These are phyloP conservation scores for Phytophthora kernoviae DNA, from an alignment of 352 stramenopile species.

Conservation along the genomic window DNA sequence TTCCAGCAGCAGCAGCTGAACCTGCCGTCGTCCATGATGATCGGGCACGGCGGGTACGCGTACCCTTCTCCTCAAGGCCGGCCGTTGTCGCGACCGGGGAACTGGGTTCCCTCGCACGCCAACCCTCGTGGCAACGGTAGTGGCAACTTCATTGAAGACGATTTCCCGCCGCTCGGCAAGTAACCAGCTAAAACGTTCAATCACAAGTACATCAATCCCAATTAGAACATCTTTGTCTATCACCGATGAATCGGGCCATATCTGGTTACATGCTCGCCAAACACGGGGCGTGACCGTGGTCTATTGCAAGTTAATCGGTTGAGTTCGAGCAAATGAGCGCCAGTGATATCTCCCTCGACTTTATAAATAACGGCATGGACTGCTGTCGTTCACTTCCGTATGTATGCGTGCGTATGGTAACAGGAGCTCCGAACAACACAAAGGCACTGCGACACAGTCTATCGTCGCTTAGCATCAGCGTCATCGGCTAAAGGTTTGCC, in stretches of 20 bases:
- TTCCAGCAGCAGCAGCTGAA: conserved; percentile 44
- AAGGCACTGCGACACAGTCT: conserved; percentile 24
- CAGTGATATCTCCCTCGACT: conserved; percentile 12
- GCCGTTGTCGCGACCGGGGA: conserved; percentile 22
- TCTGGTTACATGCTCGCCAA: not conserved
- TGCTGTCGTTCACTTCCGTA: not conserved
- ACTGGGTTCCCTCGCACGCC: conserved; percentile 26
- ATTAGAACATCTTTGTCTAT: not conserved
- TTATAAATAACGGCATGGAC: conserved; percentile 41
- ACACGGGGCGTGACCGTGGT: not conserved
- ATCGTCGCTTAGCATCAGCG: conserved; percentile 34
- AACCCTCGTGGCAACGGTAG: conserved; percentile 23
- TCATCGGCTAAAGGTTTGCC: conserved; percentile 30
- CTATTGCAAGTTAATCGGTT: not conserved
- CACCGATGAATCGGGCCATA: not conserved
- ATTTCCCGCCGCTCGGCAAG: conserved; percentile 75
- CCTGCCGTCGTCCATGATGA: conserved; percentile 35
- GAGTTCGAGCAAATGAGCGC: not conserved
- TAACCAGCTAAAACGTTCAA: conserved; percentile 32
- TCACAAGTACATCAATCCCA: conserved; percentile 20
- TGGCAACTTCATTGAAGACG: conserved; percentile 62
- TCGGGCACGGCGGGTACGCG: conserved; percentile 34
- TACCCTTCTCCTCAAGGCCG: conserved; percentile 36
- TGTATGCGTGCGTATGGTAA: not conserved
- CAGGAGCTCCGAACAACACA: not conserved